A percentile compares a stretch with the other conserved stretches of the same genome.
Evolutionary conservation across 495 filamentous ascomycete genomes (phyloP).

Genomic region (Talaromyces borbonicus): DNA sequence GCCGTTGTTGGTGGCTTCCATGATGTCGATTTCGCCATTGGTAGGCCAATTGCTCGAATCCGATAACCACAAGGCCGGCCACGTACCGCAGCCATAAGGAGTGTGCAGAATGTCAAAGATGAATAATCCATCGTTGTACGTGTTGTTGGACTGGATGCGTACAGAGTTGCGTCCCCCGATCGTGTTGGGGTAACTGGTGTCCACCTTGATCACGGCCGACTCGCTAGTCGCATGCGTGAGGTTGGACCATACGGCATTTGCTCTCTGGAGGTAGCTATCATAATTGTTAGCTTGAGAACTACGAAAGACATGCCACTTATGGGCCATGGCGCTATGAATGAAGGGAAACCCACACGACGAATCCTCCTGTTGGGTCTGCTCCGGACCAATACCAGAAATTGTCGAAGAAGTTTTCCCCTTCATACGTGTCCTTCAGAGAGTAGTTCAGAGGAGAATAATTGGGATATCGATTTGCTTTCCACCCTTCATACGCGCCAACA

Average conservation of each 20-base stretch:
- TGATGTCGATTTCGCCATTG: conserved; percentile 42
- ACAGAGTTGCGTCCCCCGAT: conserved; percentile 41
- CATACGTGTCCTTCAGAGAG: conserved; percentile 40
- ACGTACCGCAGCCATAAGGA: conserved; percentile 43
- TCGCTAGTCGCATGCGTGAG: conserved; percentile 39
- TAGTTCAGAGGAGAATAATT: conserved; percentile 42
- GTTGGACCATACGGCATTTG: conserved; percentile 20
- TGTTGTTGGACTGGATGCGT: conserved; percentile 41
- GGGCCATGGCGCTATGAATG: not conserved
- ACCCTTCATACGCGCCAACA: conserved; percentile 43
- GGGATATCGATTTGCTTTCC: conserved; percentile 40
- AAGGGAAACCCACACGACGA: conserved; percentile 35
- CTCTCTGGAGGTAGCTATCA: not conserved
- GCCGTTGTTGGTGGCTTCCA: conserved; percentile 36
- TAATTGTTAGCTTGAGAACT: not conserved
- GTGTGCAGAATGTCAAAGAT: conserved; percentile 45
- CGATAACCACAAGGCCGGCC: conserved; percentile 55
- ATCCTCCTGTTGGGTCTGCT: conserved; percentile 42
- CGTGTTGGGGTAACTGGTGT: conserved; percentile 33
- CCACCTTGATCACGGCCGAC: conserved; percentile 44
- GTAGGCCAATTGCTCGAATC: conserved; percentile 49
- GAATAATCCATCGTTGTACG: conserved; percentile 42
- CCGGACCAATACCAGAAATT: conserved; percentile 43
- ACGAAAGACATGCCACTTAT: not conserved
- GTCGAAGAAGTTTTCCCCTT: conserved; percentile 39